Percentiles rank a stretch among this genome's conserved stretches.
Conservation (phyloP, 768 basidiomycete species). For the Auricularia sp. region DNA sequence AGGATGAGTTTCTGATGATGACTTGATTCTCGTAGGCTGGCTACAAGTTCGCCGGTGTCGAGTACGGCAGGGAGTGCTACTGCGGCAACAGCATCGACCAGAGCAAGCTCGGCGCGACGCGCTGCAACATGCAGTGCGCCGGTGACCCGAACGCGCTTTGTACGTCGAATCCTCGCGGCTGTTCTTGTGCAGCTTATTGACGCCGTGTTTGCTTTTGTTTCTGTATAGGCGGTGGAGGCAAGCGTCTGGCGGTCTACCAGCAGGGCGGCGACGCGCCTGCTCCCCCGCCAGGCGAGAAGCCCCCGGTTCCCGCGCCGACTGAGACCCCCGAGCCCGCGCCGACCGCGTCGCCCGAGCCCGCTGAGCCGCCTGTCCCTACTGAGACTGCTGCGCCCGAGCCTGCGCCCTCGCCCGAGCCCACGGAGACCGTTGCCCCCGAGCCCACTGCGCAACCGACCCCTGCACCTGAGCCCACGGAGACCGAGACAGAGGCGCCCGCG, state of each 20-base stretch:
- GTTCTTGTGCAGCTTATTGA: background rate
- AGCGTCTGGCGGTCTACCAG: background rate
- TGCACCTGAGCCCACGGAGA: background rate
- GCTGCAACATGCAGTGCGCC: background rate
- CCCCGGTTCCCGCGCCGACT: background rate
- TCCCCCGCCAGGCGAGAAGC: background rate
- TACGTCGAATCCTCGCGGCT: background rate
- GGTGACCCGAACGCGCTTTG: background rate
- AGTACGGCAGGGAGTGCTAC: slow-evolving; percentile 19
- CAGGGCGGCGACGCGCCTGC: background rate
- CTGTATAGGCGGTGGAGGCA: background rate
- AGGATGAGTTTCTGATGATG: no score
- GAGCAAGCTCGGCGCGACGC: background rate
- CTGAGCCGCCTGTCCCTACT: background rate
- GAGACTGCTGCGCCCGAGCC: background rate
- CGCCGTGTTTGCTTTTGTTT: background rate
- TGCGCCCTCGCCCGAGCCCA: background rate
- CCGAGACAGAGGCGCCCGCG: background rate
- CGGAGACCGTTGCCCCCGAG: background rate
- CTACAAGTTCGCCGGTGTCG: slow-evolving; percentile 19
- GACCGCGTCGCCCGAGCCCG: background rate
- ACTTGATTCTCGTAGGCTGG: background rate
- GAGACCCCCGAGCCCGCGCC: background rate
- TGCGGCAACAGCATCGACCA: background rate
- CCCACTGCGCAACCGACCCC: background rate